Conservation (phyloP, 208 protist genomes). For the Trypanosoma lewisi region DNA sequence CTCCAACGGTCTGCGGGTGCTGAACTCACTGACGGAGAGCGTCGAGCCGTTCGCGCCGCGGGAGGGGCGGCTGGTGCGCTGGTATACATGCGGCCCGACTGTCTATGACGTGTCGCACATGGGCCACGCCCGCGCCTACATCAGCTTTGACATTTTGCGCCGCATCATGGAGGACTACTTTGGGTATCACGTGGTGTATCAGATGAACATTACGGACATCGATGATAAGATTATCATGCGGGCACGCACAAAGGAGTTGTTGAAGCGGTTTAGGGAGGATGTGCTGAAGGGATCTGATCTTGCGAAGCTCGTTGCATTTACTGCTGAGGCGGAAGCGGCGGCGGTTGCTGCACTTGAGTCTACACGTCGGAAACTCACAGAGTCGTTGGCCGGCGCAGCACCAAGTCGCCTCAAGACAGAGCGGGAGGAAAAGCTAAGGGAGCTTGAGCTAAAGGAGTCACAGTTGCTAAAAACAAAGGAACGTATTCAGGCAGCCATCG, state of each 20-base stretch:
- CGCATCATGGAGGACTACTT: conserved; percentile 97
- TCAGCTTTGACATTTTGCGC: conserved; percentile 97
- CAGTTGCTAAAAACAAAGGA: conserved; percentile 59
- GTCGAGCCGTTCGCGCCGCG: conserved; percentile 71
- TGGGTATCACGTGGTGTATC: conserved; percentile 86
- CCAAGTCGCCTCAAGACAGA: conserved; percentile 55
- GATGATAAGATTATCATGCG: conserved; percentile 99
- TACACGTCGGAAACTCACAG: conserved; percentile 38
- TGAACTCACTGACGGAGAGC: conserved; percentile 86
- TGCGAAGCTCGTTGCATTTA: conserved; percentile 48
- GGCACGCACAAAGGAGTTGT: conserved; percentile 88
- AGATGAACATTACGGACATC: conserved; percentile 99
- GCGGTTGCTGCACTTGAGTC: conserved; percentile 32
- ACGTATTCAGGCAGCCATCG: conserved; percentile 50
- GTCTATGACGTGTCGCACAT: conserved; percentile 97
- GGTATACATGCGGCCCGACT: conserved; percentile 98
- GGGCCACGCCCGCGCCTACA: conserved; percentile 98
- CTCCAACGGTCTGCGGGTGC: conserved; percentile 41
- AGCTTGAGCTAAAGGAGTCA: conserved; percentile 64
- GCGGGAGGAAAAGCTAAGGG: conserved; percentile 76
- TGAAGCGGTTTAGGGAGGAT: conserved; percentile 65
- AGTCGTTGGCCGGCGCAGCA: conserved; percentile 40
- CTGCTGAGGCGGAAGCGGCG: conserved; percentile 40
- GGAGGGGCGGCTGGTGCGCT: conserved; percentile 67
- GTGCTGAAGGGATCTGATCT: conserved; percentile 31